These are phyloP conservation scores for Chernovozyma aurita DNA, from an alignment of 1,139 yeast genomes.

Conservation along the genomic window DNA sequence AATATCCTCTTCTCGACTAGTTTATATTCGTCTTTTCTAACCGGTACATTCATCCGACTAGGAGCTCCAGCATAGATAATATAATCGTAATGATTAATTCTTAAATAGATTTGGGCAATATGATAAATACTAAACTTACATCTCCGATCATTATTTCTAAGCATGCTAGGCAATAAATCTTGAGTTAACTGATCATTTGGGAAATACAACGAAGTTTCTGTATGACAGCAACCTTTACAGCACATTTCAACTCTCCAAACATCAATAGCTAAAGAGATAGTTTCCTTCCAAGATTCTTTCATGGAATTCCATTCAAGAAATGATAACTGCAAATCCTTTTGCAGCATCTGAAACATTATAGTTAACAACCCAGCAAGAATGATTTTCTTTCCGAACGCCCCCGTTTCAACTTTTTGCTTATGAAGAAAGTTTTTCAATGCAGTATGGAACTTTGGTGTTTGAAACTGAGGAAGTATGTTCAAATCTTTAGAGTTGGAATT, in stretches of 20 bases:
- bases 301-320: conserved; percentile 29
- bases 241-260: conserved; percentile 46
- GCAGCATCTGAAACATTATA: conserved; percentile 69
- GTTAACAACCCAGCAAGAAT: conserved; percentile 64
- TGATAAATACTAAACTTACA: conserved; percentile 57
- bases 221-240: conserved; percentile 25
- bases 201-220: conserved; percentile 17
- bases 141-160: conserved; percentile 16
- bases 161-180: neutral
- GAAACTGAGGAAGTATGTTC: neutral
- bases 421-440: conserved; percentile 55
- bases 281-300: conserved; percentile 56
- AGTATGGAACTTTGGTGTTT: conserved; percentile 37
- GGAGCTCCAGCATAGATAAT: conserved; percentile 77
- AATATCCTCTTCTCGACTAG: conserved; percentile 43
- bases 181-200: conserved; percentile 7
- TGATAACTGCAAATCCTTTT: conserved; percentile 52
- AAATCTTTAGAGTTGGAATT: neutral
- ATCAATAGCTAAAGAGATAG: conserved; percentile 57
- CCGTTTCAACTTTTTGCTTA: conserved; percentile 45
- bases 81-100: conserved; percentile 64
- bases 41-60: conserved; percentile 66
- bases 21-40: conserved; percentile 46
- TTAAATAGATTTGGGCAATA: conserved; percentile 62
- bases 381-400: conserved; percentile 57